Conservation (phyloP, 2,329 filamentous ascomycete genomes). For the Balansia obtecta region DNA sequence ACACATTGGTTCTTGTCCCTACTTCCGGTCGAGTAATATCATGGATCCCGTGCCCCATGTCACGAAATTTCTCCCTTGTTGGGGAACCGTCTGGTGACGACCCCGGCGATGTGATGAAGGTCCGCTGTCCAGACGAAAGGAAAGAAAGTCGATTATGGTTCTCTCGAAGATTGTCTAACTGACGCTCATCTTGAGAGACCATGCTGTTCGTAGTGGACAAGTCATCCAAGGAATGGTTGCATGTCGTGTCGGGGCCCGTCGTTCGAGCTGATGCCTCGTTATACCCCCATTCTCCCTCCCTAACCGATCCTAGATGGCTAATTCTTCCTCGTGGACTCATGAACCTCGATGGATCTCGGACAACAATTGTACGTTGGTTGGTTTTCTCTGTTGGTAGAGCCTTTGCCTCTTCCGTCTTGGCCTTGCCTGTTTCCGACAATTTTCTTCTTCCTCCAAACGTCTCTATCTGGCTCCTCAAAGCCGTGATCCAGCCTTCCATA, state of each 20-base stretch:
- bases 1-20: slow-evolving; percentile 37
- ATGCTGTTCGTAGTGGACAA: slow-evolving; percentile 45
- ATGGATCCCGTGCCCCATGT: slow-evolving; percentile 21
- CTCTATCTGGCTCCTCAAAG: slow-evolving; percentile 58
- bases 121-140: slow-evolving; percentile 48
- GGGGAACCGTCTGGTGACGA: slow-evolving; percentile 48
- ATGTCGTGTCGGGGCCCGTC: slow-evolving; percentile 14
- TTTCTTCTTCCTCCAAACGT: slow-evolving; percentile 53
- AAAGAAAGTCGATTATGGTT: slow-evolving; percentile 45
- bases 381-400: slow-evolving; percentile 23
- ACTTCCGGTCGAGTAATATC: slow-evolving; percentile 21
- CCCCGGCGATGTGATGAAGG: slow-evolving; percentile 43
- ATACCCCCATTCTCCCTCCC: slow-evolving; percentile 2
- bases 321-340: slow-evolving; percentile 7
- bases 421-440: slow-evolving; percentile 45
- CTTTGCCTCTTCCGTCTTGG: slow-evolving; percentile 28
- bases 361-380: slow-evolving; percentile 35
- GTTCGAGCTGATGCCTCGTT: slow-evolving; percentile 7
- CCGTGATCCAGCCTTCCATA: slow-evolving; percentile 64
- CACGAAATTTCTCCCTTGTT: slow-evolving; percentile 27
- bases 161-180: slow-evolving; percentile 44
- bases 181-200: slow-evolving; percentile 44
- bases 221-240: slow-evolving; percentile 36
- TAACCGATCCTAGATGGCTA: background rate
- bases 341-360: slow-evolving; percentile 34